Base-by-base conservation (phyloP, 306 rosid species). In the Styphnolobium japonicum region DNA sequence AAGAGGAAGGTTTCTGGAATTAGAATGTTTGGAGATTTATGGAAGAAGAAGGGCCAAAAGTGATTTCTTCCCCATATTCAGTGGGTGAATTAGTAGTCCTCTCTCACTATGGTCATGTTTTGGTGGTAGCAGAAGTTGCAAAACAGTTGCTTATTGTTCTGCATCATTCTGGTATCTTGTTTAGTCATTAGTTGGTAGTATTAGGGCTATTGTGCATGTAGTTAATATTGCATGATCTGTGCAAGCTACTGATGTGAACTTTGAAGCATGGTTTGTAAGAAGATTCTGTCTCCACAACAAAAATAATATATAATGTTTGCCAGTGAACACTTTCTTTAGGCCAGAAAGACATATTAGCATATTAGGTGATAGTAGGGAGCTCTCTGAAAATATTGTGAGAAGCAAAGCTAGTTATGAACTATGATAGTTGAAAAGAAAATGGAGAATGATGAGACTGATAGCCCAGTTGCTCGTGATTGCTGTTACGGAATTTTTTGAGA, bases 1-100 rank as follows among this genome's bases (percentile, higher is more conserved):
- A 93, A 93, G 76, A 84, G 88, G 77, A 93, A 89, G 85, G 93
- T 90, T 72, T 89, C 98, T 3, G 97, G 98, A 42, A 93, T 88
- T 60, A 89, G 81, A 81, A 88, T 81, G 98, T 89, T 93, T 15
- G 94, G 97, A n/a, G 97, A 93, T 83, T 87, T 93, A 52, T 93
- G 98, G 98, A 89, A 81, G 84, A 93, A 86, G 89, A 93, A 86
- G 39, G 85, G 93, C 80, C 94, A 87, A 65, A 93, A 91, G 86
- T 93, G 79, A 87, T 55, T 76, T 62, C 43, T 8, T 29, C 8
- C 6, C 10, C 27, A 3, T 40, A 7, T 36, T 51, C 43, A 25
- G 19, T 51, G 57, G 25, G 66, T 51, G 75, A 65, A 36, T 46
- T 40, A 49, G 25, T 62, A 75, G 48, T 64, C 40, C 67, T 53